Evolutionary conservation across 2,329 filamentous ascomycete species (phyloP).

Genomic region (Trichoderma lentiforme): DNA sequence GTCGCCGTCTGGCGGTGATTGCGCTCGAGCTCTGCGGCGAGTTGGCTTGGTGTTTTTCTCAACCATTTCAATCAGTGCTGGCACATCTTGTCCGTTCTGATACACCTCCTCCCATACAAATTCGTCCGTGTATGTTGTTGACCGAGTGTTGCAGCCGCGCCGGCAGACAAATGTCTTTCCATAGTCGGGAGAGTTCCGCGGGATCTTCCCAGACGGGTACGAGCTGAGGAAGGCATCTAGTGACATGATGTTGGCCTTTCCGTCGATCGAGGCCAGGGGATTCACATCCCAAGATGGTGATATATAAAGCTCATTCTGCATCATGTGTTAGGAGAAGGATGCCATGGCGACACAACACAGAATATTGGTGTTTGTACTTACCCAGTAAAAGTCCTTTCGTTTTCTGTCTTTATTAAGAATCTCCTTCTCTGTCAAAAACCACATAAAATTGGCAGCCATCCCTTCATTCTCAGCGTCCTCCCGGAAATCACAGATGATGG

Average conservation of each 20-base stretch:
- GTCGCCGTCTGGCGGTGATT: conserved; percentile 32
- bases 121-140: conserved; percentile 86
- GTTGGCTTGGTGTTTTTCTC: conserved; percentile 70
- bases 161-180: conserved; percentile 90
- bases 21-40: conserved; percentile 31
- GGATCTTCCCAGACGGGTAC: conserved; percentile 73
- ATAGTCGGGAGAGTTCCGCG: conserved; percentile 67
- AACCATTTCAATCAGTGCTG: conserved; percentile 63
- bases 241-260: conserved; percentile 79
- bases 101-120: conserved; percentile 90
- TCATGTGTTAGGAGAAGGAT: background rate
- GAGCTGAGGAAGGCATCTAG: conserved; percentile 60
- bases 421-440: conserved; percentile 91
- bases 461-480: conserved; percentile 63
- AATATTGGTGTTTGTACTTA: conserved; percentile 35
- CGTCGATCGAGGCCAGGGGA: conserved; percentile 83
- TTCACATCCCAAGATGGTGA: conserved; percentile 85
- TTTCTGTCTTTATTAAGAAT: conserved; percentile 82
- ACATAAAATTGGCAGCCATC: conserved; percentile 86
- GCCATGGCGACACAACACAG: background rate
- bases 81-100: conserved; percentile 60
- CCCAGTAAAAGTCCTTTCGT: conserved; percentile 70
- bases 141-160: conserved; percentile 82
- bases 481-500: conserved; percentile 78
- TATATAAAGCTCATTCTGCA: conserved; percentile 84